A percentile compares a stretch with the other conserved stretches of the same genome.
These are phyloP conservation scores for Naganishia cerealis DNA, from an alignment of 1,284 basidiomycete genomes.

Conservation along the genomic window DNA sequence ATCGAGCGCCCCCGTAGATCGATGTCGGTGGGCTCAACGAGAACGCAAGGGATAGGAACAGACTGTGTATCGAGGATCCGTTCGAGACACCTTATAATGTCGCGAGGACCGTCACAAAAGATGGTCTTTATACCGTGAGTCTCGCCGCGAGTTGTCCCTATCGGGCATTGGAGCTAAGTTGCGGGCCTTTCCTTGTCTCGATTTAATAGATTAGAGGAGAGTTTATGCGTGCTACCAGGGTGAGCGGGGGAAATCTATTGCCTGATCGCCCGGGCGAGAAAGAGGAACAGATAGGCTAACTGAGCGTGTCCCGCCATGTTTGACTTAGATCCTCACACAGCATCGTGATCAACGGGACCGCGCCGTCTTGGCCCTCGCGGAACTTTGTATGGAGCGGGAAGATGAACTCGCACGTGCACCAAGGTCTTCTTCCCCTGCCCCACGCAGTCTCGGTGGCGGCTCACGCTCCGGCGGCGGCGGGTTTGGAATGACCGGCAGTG, in stretches of 20 bases:
- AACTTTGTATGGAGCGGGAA: constrained; percentile 66
- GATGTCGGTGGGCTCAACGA: constrained; percentile 63
- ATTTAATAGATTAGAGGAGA: constrained; percentile 87
- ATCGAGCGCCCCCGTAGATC: no score
- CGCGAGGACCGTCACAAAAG: constrained; percentile 90
- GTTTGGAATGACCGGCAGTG: constrained; percentile 25
- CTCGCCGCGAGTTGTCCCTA: not conserved
- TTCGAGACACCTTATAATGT: constrained; percentile 96
- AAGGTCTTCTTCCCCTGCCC: constrained; percentile 54
- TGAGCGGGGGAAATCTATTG: constrained; percentile 39
- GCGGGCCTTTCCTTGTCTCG: not conserved
- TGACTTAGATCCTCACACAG: constrained; percentile 64
- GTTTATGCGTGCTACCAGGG: constrained; percentile 90
- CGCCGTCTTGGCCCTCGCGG: constrained; percentile 73
- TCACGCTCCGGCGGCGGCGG: constrained; percentile 9
- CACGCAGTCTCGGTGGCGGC: constrained; percentile 31
- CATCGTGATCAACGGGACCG: constrained; percentile 67
- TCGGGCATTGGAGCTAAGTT: constrained; percentile 21
- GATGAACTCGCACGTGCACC: constrained; percentile 54
- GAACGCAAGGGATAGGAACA: constrained; percentile 76
- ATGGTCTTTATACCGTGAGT: constrained; percentile 87
- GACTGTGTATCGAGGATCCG: constrained; percentile 95
- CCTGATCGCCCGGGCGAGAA: no score
- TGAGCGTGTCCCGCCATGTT: not conserved
- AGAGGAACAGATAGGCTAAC: not conserved